Conservation (phyloP, 1,139 yeast genomes). For the Arxiozyma telluris region DNA sequence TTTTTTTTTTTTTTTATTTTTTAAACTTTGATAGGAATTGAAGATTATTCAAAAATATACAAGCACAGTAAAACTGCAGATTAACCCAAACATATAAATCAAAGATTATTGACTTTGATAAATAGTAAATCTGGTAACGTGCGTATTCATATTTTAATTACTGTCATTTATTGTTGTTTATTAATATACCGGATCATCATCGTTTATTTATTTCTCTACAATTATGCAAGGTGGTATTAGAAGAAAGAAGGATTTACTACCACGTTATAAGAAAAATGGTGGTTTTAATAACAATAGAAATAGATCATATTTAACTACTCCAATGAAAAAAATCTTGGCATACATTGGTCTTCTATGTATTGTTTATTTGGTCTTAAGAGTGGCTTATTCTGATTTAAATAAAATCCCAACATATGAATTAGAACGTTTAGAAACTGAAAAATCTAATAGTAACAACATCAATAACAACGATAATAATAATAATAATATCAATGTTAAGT, state of each 20-base stretch:
- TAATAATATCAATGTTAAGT: not conserved
- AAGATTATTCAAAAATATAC: no score
- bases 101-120: no score
- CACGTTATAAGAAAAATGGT: slow-evolving; percentile 20
- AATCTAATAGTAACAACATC: not conserved
- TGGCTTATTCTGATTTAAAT: slow-evolving; percentile 13
- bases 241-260: slow-evolving; percentile 29
- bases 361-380: slow-evolving; percentile 30
- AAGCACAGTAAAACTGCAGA: no score
- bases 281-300: slow-evolving; percentile 7
- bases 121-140: no score
- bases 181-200: not conserved
- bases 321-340: slow-evolving; percentile 36
- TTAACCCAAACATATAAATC: no score
- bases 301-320: slow-evolving; percentile 33
- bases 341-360: slow-evolving; percentile 30
- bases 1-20: no score
- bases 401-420: slow-evolving; percentile 20
- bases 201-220: not conserved
- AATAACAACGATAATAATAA: not conserved
- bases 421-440: slow-evolving; percentile 10
- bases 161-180: no score
- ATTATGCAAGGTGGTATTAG: slow-evolving; percentile 31
- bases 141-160: no score
- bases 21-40: no score